Evolutionary conservation across 2,329 filamentous ascomycete genomes (phyloP), one percentile per base, ranked within the genome.

Genomic region (Colletotrichum sp.): DNA sequence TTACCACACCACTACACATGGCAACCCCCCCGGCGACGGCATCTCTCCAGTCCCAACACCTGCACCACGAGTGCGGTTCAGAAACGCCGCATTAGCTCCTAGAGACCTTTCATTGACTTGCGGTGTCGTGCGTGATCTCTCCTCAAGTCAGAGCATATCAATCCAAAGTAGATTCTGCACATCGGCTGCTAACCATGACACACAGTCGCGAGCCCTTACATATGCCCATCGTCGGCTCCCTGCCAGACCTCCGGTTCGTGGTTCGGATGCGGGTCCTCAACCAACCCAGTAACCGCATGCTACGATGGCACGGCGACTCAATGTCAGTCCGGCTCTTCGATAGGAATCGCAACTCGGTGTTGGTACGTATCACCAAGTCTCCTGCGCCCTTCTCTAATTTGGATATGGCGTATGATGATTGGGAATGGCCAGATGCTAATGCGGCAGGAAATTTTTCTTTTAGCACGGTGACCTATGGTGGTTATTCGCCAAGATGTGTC

Each of bases 121-220:
- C 18, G 39, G 39, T 48, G 39, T 48, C 2, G 39, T n/a, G 39
- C 39, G 39, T 48, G 39, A 48, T 48, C 1, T 48, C 0, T 48
- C 12, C 39, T 4, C 39, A 0, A n/a, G 18, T 48, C 0, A 22
- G 39, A 48, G 1, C 3, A 1, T n/a, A n/a, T 18, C 5, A 3
- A n/a, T 44, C 39, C 39, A 44, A 39, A 18, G 16, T 39, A 18
- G 8, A n/a, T n/a, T n/a, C 39, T 44, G 0, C 1, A 44, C 5
- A n/a, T n/a, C 5, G 5, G 9, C 9, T 44, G 9, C 39, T n/a
- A 7, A 44, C 5, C 18, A 44, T n/a, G 3, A 30, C 39, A 7
- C 4, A 5, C 1, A 44, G 39, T 9, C 6, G 3, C 2, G 4
- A 3, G 39, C 39, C 39, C 39, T 7, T 48, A 48, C 18, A 1